Conservation (phyloP, 2,329 filamentous ascomycete species). For the Aspergillus viridinutans region DNA sequence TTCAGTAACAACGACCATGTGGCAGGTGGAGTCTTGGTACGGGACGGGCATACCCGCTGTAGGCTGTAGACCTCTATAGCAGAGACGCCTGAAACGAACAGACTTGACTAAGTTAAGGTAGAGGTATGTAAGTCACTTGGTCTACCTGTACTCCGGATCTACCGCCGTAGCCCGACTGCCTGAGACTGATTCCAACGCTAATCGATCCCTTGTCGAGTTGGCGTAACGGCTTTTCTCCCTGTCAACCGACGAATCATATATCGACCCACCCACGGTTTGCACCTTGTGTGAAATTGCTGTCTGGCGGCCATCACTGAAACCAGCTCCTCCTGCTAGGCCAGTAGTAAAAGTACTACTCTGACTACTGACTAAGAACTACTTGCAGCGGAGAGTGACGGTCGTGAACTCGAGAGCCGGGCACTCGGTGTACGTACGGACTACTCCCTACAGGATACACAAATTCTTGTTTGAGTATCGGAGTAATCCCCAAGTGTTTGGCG, state of each 20-base stretch:
- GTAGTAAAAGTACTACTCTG: background rate
- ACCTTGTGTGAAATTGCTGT: background rate
- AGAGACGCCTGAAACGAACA: background rate
- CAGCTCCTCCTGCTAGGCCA: background rate
- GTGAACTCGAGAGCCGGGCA: background rate
- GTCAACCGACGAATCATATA: slow-evolving; percentile 12
- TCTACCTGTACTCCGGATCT: background rate
- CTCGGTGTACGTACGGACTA: background rate
- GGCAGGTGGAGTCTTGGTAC: slow-evolving; percentile 28
- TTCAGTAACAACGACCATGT: slow-evolving; percentile 17
- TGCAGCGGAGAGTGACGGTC: too few relatives aligned
- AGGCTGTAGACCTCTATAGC: slow-evolving; percentile 2
- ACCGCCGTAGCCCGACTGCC: background rate
- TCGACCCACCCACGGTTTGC: background rate
- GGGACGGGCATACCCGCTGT: slow-evolving; percentile 32
- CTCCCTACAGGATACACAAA: background rate
- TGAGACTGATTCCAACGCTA: background rate
- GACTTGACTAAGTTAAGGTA: background rate
- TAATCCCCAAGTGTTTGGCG: background rate
- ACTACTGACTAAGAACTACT: too few relatives aligned
- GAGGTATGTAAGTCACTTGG: background rate
- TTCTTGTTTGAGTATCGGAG: background rate
- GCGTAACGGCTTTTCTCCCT: slow-evolving; percentile 29
- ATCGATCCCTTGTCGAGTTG: slow-evolving; percentile 18
- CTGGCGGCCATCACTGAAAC: background rate